Percentiles rank a stretch among this genome's conserved stretches.
Evolutionary conservation across 768 basidiomycete species (phyloP).

Genomic region (Obba rivulosa): DNA sequence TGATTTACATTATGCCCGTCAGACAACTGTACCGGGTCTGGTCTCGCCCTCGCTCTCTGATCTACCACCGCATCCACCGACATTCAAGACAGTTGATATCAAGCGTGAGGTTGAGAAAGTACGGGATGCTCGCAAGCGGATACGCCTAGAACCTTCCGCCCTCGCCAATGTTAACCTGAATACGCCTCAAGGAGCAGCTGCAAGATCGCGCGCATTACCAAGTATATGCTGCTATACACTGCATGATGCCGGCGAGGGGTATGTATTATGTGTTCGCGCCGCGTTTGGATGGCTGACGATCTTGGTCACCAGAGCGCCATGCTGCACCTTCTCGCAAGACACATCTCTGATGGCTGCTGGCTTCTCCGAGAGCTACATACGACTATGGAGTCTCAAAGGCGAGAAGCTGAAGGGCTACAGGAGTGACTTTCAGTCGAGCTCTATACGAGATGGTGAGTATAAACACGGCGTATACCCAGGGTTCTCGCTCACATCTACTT

Average conservation of each 20-base stretch:
- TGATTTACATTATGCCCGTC: constrained; percentile 53
- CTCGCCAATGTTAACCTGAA: constrained; percentile 54
- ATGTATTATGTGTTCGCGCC: constrained; percentile 24
- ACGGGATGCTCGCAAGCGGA: constrained; percentile 86
- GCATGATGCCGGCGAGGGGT: constrained; percentile 96
- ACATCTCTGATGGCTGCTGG: constrained; percentile 91
- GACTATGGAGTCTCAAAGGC: constrained; percentile 92
- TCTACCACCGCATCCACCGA: constrained; percentile 72
- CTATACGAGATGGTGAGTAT: constrained; percentile 64
- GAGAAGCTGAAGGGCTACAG: constrained; percentile 75
- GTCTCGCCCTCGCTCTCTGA: constrained; percentile 65
- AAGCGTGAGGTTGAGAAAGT: constrained; percentile 87
- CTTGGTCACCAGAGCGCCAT: constrained; percentile 57
- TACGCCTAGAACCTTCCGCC: constrained; percentile 77
- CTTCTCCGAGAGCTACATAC: constrained; percentile 92
- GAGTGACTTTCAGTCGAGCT: constrained; percentile 66
- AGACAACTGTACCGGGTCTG: constrained; percentile 47
- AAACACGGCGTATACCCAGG: neutral
- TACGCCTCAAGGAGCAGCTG: constrained; percentile 16
- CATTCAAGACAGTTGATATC: constrained; percentile 83
- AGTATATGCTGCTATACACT: constrained; percentile 95
- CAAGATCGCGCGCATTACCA: constrained; percentile 69
- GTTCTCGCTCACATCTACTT: neutral
- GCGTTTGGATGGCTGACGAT: neutral
- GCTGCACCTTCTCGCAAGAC: constrained; percentile 85